phyloP scores from a whole-genome alignment of 331 rosid species.

The Pyrus hybrid region DNA sequence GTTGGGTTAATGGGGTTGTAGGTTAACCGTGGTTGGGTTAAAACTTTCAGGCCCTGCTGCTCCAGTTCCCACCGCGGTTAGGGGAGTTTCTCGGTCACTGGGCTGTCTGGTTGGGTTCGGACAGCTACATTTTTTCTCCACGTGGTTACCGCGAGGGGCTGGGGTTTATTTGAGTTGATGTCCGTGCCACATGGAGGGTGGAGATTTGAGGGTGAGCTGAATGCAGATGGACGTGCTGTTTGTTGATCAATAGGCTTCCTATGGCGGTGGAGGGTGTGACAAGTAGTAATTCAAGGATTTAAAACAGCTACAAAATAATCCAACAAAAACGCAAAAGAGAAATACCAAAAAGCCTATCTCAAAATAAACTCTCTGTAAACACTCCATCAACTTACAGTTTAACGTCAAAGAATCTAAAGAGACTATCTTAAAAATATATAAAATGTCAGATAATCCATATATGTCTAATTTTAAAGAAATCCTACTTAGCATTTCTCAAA shows the following conservation, averaged over 20 bases:
- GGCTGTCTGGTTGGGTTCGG: neutral
- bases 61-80: slow-evolving; percentile 38
- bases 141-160: neutral
- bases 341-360: too few species aligned
- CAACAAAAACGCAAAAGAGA: neutral
- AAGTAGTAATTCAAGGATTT: too few species aligned
- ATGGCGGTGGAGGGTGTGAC: neutral
- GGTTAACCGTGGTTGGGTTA: slow-evolving; percentile 28
- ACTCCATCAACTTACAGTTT: too few species aligned
- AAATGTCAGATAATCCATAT: too few species aligned
- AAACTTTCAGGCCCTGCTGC: slow-evolving; percentile 11
- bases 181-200: neutral
- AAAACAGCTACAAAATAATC: neutral
- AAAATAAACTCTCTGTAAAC: too few species aligned
- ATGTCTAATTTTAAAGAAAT: too few species aligned
- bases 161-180: neutral
- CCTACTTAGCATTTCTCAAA: too few species aligned
- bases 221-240: neutral
- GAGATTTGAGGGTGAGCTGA: neutral
- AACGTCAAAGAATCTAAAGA: too few species aligned
- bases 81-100: slow-evolving; percentile 1
- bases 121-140: neutral
- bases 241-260: neutral
- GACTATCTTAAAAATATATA: too few species aligned
- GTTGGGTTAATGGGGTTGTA: slow-evolving; percentile 3